phyloP scores from a whole-genome alignment of 257 asterid species.

The Ocimum tenuiflorum region DNA sequence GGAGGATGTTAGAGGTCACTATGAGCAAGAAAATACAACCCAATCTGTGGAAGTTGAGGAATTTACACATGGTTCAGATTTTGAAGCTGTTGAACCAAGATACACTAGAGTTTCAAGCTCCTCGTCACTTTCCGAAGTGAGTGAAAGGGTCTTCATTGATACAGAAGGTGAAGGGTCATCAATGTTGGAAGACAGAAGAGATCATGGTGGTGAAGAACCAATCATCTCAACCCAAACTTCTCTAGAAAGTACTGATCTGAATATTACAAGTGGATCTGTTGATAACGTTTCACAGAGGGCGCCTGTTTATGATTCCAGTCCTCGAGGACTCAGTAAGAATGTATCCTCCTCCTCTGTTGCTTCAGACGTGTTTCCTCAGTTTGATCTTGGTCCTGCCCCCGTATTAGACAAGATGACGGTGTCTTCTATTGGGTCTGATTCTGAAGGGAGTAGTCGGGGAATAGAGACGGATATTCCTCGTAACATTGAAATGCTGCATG shows the following conservation, averaged over 20 bases:
- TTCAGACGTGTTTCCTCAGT: constrained; percentile 42
- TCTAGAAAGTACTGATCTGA: constrained; percentile 27
- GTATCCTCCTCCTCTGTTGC: constrained; percentile 40
- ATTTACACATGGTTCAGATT: constrained; percentile 3
- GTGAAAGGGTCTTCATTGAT: constrained; percentile 39
- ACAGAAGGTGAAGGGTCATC: constrained; percentile 37
- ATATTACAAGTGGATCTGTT: constrained; percentile 18
- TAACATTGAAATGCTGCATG: constrained; percentile 20
- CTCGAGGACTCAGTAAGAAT: constrained; percentile 29
- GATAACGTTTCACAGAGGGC: constrained; percentile 28
- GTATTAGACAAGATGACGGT: constrained; percentile 29
- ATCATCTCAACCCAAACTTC: constrained; percentile 27
- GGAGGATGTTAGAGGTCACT: constrained; percentile 11
- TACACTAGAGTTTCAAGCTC: constrained; percentile 48
- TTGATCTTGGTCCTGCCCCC: constrained; percentile 30
- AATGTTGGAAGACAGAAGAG: constrained; percentile 26
- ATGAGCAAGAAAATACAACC: constrained; percentile 8
- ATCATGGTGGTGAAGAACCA: constrained; percentile 26
- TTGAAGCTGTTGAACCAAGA: constrained; percentile 21
- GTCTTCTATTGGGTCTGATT: constrained; percentile 33
- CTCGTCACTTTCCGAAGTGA: constrained; percentile 55
- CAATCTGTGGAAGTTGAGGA: constrained; percentile 11
- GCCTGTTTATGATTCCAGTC: constrained; percentile 67
- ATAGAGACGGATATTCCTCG: constrained; percentile 18
- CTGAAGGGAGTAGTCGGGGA: constrained; percentile 23